These are phyloP conservation scores for Colletotrichum salicis DNA, from an alignment of 2,329 filamentous ascomycete species.

Conservation along the genomic window DNA sequence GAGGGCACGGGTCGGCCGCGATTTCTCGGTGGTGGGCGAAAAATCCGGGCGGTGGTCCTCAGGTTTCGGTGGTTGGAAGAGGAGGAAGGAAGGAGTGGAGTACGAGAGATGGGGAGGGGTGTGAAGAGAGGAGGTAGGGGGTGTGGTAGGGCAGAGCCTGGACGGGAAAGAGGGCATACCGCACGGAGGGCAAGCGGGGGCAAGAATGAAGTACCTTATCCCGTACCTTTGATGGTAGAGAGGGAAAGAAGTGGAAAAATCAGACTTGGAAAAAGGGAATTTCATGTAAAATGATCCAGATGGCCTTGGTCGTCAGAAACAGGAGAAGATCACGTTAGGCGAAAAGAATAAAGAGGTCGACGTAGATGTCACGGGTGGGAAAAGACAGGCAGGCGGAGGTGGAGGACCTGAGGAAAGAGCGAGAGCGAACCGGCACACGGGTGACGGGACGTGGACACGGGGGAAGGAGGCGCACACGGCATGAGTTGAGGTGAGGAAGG, in stretches of 20 bases:
- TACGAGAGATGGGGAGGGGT: not conserved
- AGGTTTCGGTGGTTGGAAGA: conserved; percentile 21
- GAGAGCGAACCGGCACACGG: not conserved
- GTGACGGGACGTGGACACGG: not conserved
- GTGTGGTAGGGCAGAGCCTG: not conserved
- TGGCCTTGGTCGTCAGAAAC: not conserved
- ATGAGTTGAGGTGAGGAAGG: not conserved
- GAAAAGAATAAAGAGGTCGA: not conserved
- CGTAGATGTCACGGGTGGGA: not conserved
- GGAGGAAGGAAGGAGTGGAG: not conserved
- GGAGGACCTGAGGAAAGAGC: not conserved
- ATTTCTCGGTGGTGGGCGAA: conserved; percentile 33
- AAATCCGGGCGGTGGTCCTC: conserved; percentile 32
- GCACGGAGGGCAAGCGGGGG: not conserved
- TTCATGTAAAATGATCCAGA: no score
- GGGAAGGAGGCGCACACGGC: not conserved
- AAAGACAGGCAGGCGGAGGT: not conserved
- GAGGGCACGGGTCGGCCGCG: conserved; percentile 33
- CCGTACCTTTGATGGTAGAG: no score
- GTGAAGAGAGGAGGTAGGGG: not conserved
- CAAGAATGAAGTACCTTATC: no score
- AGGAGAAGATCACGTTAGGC: no score
- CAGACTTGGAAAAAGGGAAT: not conserved
- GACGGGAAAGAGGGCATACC: not conserved
- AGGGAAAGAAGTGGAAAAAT: not conserved